phyloP scores from a whole-genome alignment of 306 rosid species.

The Ziziphus jujuba region DNA sequence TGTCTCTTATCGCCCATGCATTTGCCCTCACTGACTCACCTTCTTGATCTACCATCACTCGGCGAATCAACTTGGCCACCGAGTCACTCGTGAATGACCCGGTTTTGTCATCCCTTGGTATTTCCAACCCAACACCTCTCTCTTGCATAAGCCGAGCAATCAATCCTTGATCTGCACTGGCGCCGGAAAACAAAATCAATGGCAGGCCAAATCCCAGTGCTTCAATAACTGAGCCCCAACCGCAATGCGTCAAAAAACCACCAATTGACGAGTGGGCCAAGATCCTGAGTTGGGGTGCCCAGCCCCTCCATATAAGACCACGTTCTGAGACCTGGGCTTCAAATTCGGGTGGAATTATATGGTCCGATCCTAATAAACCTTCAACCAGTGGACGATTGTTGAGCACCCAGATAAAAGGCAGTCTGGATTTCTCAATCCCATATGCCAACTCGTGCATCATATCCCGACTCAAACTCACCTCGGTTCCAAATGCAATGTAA shows the following conservation, averaged over 20 bases:
- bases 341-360: slow-evolving; percentile 11
- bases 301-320: slow-evolving; percentile 22
- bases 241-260: slow-evolving; percentile 26
- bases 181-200: slow-evolving; percentile 17
- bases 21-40: slow-evolving; percentile 1
- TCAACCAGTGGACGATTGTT: neutral
- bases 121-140: slow-evolving; percentile 17
- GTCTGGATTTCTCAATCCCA: slow-evolving; percentile 30
- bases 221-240: slow-evolving; percentile 30
- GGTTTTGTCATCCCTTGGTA: slow-evolving; percentile 14
- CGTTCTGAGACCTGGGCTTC: neutral
- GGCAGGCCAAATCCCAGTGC: slow-evolving; percentile 10
- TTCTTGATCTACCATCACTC: slow-evolving; percentile 14
- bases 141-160: neutral
- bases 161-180: slow-evolving; percentile 21
- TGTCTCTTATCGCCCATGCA: slow-evolving; percentile 5
- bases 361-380: neutral
- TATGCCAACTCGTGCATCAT: slow-evolving; percentile 19
- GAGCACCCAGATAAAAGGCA: slow-evolving; percentile 26
- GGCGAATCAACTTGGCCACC: neutral
- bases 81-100: slow-evolving; percentile 25
- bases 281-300: slow-evolving; percentile 21
- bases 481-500: slow-evolving; percentile 28
- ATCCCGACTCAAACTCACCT: slow-evolving; percentile 19
- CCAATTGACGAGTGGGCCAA: slow-evolving; percentile 2